phyloP scores from a whole-genome alignment of 345 rosid genomes.

The Rhodomyrtus tomentosa region DNA sequence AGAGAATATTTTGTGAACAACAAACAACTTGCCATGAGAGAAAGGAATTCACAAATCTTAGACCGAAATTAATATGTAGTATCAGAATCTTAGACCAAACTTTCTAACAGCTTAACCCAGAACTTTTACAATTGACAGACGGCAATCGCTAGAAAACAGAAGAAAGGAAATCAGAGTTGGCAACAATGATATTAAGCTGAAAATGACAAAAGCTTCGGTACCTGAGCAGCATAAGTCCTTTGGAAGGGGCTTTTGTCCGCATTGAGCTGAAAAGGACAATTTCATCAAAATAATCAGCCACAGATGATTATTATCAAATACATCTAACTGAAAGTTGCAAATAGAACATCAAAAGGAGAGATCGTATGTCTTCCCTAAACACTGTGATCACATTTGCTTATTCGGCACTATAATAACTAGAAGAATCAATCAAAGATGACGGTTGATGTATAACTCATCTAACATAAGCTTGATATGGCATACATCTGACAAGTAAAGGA shows the following conservation, averaged over 20 bases:
- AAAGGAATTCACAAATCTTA: background rate
- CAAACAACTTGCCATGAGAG: background rate
- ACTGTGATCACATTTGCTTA: background rate
- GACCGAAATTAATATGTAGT: background rate
- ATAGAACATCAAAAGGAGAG: background rate
- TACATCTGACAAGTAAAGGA: background rate
- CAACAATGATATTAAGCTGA: background rate
- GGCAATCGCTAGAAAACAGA: background rate
- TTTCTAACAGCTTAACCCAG: background rate
- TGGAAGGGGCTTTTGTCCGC: slow-evolving; percentile 91
- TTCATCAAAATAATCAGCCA: background rate
- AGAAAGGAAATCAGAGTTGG: background rate
- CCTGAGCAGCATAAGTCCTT: slow-evolving; percentile 95
- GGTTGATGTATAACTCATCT: background rate
- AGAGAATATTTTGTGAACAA: background rate
- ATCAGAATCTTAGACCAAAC: background rate
- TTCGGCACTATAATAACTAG: background rate
- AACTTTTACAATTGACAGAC: background rate
- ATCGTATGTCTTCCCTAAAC: background rate
- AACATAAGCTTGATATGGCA: background rate
- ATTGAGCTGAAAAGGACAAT: slow-evolving; percentile 59
- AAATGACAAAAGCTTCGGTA: background rate
- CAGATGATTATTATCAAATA: background rate
- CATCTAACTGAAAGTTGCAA: background rate
- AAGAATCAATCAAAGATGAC: background rate